Conservation (phyloP, 345 rosid genomes). For the Moricandia moricandioides region DNA sequence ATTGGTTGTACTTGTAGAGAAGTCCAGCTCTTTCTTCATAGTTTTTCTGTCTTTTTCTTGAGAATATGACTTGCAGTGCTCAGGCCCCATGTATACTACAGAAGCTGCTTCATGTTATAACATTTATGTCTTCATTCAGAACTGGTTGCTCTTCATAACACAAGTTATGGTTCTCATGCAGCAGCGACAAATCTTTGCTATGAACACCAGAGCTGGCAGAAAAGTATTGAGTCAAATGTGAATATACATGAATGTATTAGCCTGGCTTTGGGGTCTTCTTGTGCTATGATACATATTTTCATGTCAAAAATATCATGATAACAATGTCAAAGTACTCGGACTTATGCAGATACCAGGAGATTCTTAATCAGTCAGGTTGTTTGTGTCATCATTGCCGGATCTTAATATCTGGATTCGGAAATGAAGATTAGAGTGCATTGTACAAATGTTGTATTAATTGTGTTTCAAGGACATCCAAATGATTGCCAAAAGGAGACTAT, state of each 20-base stretch:
- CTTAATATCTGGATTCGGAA: conserved; percentile 1
- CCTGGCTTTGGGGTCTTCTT: neutral
- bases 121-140: neutral
- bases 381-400: conserved; percentile 24
- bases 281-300: neutral
- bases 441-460: neutral
- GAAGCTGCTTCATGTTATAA: neutral
- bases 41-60: neutral
- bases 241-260: neutral
- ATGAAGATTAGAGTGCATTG: conserved; percentile 1
- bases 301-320: neutral
- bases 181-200: conserved; percentile 8
- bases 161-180: neutral
- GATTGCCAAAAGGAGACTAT: neutral
- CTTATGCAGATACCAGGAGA: conserved; percentile 20
- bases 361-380: neutral
- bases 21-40: neutral
- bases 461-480: conserved; percentile 2
- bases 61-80: neutral
- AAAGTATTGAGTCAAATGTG: conserved; percentile 1
- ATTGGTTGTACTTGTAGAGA: neutral
- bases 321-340: neutral
- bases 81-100: neutral
- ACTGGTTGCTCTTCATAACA: neutral
- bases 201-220: neutral